These are phyloP conservation scores for Naganishia cerealis DNA, from an alignment of 1,284 basidiomycete species.

Conservation along the genomic window DNA sequence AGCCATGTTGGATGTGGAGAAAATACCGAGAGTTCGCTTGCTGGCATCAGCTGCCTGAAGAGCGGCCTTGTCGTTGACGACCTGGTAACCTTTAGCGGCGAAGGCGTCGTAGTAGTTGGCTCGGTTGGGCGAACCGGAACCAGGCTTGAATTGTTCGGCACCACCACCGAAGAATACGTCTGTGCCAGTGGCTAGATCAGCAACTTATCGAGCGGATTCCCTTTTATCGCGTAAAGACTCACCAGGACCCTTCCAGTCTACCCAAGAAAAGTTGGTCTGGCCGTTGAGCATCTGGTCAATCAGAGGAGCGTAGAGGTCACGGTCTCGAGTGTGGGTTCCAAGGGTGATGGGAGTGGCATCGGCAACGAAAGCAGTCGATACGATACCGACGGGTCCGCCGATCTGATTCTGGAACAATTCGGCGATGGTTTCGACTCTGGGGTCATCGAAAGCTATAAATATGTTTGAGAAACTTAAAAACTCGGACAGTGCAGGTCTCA, in stretches of 20 bases:
- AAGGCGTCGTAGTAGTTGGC: conserved; percentile 53
- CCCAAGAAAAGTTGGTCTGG: conserved; percentile 53
- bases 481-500: too few species aligned
- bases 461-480: conserved; percentile 35
- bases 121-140: conserved; percentile 40
- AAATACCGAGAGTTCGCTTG: conserved; percentile 53
- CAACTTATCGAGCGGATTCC: conserved; percentile 39
- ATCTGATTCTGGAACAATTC: conserved; percentile 39
- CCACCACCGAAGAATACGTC: conserved; percentile 51
- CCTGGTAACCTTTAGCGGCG: conserved; percentile 50
- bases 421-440: conserved; percentile 51
- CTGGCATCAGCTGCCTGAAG: conserved; percentile 46
- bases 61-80: conserved; percentile 51
- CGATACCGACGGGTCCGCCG: conserved; percentile 53
- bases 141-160: conserved; percentile 51
- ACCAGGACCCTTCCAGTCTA: conserved; percentile 46
- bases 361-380: conserved; percentile 55
- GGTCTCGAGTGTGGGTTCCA: conserved; percentile 24
- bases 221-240: not conserved
- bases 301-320: conserved; percentile 42
- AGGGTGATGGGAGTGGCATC: conserved; percentile 54
- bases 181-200: conserved; percentile 2
- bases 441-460: conserved; percentile 44
- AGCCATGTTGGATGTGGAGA: conserved; percentile 52
- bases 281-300: conserved; percentile 53